These are phyloP conservation scores for Oleoguttula mirabilis DNA, from an alignment of 495 filamentous ascomycete species.

Conservation along the genomic window DNA sequence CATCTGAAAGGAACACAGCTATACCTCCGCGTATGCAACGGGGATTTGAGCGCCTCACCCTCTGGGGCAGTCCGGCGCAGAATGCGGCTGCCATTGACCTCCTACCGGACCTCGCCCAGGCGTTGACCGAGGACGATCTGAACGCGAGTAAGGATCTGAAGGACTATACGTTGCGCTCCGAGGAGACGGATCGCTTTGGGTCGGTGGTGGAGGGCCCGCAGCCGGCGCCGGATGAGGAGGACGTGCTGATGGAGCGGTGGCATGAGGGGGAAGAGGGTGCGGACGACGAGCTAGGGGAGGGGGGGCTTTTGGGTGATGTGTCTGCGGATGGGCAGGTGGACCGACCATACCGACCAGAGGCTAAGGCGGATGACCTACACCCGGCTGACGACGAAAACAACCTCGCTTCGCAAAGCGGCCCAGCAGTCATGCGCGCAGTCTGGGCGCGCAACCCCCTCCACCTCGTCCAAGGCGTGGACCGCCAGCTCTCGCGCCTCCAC, in stretches of 20 bases:
- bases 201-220: too few relatives aligned
- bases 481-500: too few relatives aligned
- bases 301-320: neutral
- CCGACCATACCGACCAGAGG: too few relatives aligned
- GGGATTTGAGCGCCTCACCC: slow-evolving; percentile 1
- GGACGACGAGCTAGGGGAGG: neutral
- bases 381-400: neutral
- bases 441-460: too few relatives aligned
- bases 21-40: neutral
- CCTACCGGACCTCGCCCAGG: neutral
- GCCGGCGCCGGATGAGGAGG: too few relatives aligned
- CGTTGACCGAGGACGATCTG: neutral
- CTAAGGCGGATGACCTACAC: too few relatives aligned
- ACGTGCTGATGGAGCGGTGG: neutral
- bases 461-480: too few relatives aligned
- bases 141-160: neutral
- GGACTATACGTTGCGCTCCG: neutral
- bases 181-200: neutral
- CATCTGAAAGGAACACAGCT: too few relatives aligned
- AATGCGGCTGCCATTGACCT: slow-evolving; percentile 7
- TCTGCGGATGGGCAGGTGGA: too few relatives aligned
- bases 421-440: neutral
- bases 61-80: slow-evolving; percentile 3
- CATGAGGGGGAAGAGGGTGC: neutral
- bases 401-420: neutral